These are phyloP conservation scores for Cladosporium sphaerospermum DNA, from an alignment of 2,329 filamentous ascomycete species.

Conservation along the genomic window DNA sequence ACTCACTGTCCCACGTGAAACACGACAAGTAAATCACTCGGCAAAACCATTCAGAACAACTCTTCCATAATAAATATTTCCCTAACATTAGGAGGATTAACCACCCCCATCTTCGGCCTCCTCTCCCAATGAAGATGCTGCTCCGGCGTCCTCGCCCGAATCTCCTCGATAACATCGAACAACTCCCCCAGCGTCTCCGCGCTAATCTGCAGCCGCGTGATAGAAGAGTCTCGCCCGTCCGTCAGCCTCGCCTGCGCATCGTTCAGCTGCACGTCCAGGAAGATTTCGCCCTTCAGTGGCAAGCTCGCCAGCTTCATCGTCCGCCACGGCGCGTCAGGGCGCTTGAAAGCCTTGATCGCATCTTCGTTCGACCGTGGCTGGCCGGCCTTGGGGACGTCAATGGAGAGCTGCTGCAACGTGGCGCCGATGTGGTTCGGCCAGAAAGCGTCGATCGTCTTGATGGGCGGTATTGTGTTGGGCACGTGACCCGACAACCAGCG, in stretches of 20 bases:
- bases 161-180: constrained; percentile 5
- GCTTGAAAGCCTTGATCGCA: not conserved
- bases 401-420: not conserved
- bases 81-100: constrained; percentile 3
- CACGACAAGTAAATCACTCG: too few relatives aligned
- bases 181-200: constrained; percentile 1
- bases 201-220: constrained; percentile 2
- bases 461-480: constrained; percentile 1
- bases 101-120: constrained; percentile 7
- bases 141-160: constrained; percentile 1
- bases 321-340: constrained; percentile 1
- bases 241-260: constrained; percentile 1
- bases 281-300: constrained; percentile 1
- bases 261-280: constrained; percentile 2
- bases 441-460: constrained; percentile 4
- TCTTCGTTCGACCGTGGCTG: not conserved
- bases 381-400: not conserved
- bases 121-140: constrained; percentile 5
- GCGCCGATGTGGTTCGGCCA: constrained; percentile 5
- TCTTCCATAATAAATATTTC: constrained; percentile 9
- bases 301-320: constrained; percentile 7
- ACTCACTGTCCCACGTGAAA: too few relatives aligned
- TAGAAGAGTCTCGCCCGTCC: not conserved
- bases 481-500: constrained; percentile 1
- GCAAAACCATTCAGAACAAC: not conserved